phyloP scores from a whole-genome alignment of 2,329 filamentous ascomycete genomes.

The Colletotrichum sublineola region DNA sequence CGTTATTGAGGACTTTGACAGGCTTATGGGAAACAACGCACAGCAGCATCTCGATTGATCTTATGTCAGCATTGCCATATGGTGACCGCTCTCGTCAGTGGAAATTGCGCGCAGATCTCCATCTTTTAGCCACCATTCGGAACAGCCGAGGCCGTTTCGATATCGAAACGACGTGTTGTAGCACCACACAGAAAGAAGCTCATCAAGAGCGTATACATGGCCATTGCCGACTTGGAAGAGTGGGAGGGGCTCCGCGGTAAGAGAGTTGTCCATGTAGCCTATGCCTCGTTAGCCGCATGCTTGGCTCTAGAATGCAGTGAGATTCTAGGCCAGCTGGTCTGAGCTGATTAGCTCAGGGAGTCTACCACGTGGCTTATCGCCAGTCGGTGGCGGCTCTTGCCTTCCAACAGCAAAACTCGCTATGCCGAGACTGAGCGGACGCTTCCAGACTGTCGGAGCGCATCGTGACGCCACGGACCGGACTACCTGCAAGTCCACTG shows the following conservation, averaged over 20 bases:
- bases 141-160: not conserved
- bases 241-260: not conserved
- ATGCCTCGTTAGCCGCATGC: not conserved
- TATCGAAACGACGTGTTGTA: not conserved
- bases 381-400: not conserved
- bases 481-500: not conserved
- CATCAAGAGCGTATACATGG: not conserved
- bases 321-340: not conserved
- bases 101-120: not conserved
- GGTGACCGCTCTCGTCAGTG: not conserved
- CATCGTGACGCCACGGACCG: not conserved
- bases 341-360: not conserved
- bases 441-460: not conserved
- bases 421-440: not conserved
- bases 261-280: not conserved
- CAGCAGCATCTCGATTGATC: not conserved
- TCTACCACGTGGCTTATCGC: too few species aligned
- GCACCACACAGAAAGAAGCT: not conserved
- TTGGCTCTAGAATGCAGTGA: not conserved
- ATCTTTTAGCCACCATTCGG: not conserved
- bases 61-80: not conserved
- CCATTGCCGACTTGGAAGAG: not conserved
- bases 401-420: not conserved
- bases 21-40: not conserved
- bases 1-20: not conserved